Evolutionary conservation across 148 eudicot species (phyloP).

Genomic region (Arctostaphylos glauca): DNA sequence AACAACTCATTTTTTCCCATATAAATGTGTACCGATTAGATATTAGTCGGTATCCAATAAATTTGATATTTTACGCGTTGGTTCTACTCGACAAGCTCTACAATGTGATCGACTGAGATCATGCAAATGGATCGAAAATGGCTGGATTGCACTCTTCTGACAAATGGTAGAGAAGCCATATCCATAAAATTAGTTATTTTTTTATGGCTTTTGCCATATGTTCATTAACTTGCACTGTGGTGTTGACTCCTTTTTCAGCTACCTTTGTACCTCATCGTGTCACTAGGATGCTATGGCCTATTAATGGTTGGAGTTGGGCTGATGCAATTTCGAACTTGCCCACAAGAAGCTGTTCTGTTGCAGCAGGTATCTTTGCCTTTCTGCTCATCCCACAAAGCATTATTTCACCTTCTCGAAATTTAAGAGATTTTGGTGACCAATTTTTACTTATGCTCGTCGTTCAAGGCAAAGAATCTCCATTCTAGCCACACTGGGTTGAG

Average conservation of each 20-base stretch:
- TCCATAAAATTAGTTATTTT: not conserved
- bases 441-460: not conserved
- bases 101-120: too few species aligned
- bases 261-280: conserved; percentile 70
- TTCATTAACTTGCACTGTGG: not conserved
- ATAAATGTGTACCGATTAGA: too few species aligned
- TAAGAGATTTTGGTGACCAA: too few species aligned
- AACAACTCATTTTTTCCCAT: too few species aligned
- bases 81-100: too few species aligned
- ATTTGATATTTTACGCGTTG: too few species aligned
- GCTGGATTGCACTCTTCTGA: too few species aligned
- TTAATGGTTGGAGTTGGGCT: conserved; percentile 83
- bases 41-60: too few species aligned
- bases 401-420: not conserved
- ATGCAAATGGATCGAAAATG: too few species aligned
- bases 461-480: too few species aligned
- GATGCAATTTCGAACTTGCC: conserved; percentile 90
- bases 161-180: too few species aligned
- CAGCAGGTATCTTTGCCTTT: conserved; percentile 54
- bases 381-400: not conserved
- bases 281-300: conserved; percentile 81
- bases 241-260: conserved; percentile 42
- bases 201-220: not conserved
- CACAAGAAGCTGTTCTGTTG: conserved; percentile 71
- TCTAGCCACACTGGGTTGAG: too few species aligned